These are phyloP conservation scores for Ceratopteris richardii DNA, from an alignment of 75 land plant species.

Conservation along the genomic window DNA sequence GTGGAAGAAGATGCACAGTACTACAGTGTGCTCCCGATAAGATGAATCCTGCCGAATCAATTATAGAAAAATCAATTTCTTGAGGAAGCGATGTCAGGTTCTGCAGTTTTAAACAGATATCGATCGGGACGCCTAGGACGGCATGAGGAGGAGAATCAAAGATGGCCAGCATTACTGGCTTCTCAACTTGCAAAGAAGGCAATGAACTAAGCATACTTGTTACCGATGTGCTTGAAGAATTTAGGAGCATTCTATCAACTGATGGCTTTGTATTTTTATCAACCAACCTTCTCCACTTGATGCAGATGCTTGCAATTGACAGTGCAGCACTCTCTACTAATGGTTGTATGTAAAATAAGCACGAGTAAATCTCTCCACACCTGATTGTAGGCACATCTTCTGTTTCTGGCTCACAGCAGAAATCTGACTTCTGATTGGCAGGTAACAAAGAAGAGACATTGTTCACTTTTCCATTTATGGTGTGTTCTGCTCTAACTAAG, in stretches of 20 bases:
- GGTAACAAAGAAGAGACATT: background rate
- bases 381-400: constrained; percentile 3
- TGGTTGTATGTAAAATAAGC: constrained; percentile 64
- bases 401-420: background rate
- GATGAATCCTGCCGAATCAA: constrained; percentile 75
- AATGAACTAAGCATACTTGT: constrained; percentile 14
- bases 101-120: constrained; percentile 35
- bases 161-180: constrained; percentile 57
- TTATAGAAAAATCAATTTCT: constrained; percentile 64
- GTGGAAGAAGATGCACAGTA: constrained; percentile 54
- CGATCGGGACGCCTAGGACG: constrained; percentile 66
- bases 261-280: background rate
- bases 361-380: constrained; percentile 66
- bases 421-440: background rate
- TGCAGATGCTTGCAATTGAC: constrained; percentile 39
- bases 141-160: constrained; percentile 84
- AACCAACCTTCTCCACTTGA: constrained; percentile 60
- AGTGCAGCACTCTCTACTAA: constrained; percentile 22
- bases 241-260: background rate
- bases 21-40: constrained; percentile 73
- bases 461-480: background rate
- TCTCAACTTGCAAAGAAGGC: constrained; percentile 63
- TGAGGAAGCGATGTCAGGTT: constrained; percentile 68
- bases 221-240: background rate
- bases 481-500: constrained; percentile 8